Percentiles rank a stretch among this genome's conserved stretches.
Conservation (phyloP, 768 basidiomycete species). For the Flagelloscypha sp. region DNA sequence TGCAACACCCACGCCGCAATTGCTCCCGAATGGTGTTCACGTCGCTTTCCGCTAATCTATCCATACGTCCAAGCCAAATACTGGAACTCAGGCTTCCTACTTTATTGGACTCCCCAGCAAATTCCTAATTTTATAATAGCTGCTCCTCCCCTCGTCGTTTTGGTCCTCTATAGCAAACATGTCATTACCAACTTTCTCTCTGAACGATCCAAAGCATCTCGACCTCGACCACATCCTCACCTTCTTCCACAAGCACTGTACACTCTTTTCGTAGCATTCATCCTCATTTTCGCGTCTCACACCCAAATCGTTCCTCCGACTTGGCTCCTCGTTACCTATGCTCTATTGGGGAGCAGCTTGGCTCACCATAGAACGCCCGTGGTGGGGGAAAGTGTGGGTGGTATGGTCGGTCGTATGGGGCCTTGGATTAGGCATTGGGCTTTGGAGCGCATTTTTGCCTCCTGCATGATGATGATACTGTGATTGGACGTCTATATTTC, state of each 20-base stretch:
- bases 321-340: slow-evolving; percentile 68
- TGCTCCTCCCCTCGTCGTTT: slow-evolving; percentile 54
- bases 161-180: slow-evolving; percentile 31
- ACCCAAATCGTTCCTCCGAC: slow-evolving; percentile 81
- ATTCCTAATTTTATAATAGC: slow-evolving; percentile 84
- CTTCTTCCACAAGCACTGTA: slow-evolving; percentile 65
- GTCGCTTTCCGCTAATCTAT: slow-evolving; percentile 63
- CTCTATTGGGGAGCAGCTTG: slow-evolving; percentile 82
- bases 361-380: slow-evolving; percentile 42
- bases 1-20: slow-evolving; percentile 33
- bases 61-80: slow-evolving; percentile 73
- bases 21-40: slow-evolving; percentile 55
- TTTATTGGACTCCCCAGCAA: slow-evolving; percentile 79
- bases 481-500: too few relatives aligned
- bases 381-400: slow-evolving; percentile 56
- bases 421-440: slow-evolving; percentile 56
- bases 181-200: slow-evolving; percentile 3
- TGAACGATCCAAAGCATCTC: neutral
- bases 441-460: slow-evolving; percentile 84
- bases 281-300: slow-evolving; percentile 74
- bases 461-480: too few relatives aligned
- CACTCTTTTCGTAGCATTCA: slow-evolving; percentile 47
- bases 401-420: slow-evolving; percentile 79
- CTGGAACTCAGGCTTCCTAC: slow-evolving; percentile 81
- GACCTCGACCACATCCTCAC: slow-evolving; percentile 24